Conservation (phyloP, 306 rosid genomes). For the Vigna reflexopilosa region DNA sequence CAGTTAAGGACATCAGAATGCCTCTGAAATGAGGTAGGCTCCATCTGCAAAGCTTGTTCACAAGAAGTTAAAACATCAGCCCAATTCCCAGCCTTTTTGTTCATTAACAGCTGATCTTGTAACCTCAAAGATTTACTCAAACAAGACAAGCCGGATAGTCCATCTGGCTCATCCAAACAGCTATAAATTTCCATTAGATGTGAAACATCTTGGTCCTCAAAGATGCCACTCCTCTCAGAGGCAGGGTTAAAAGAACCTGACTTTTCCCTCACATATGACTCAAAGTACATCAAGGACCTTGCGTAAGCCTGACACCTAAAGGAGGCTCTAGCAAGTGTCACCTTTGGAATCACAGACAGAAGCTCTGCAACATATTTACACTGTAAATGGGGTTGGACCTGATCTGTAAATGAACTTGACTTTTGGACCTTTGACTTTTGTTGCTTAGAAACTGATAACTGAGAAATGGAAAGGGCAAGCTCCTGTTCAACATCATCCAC, state of each 20-base stretch:
- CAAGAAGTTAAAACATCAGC: constrained; percentile 93
- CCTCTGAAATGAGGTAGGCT: constrained; percentile 87
- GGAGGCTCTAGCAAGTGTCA: constrained; percentile 90
- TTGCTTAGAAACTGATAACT: constrained; percentile 66
- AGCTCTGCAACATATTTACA: constrained; percentile 89
- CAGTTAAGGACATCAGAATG: constrained; percentile 97
- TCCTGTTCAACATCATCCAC: constrained; percentile 89
- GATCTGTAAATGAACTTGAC: constrained; percentile 56
- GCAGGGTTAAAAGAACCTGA: constrained; percentile 99
- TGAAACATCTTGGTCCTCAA: constrained; percentile 84
- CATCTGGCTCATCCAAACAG: constrained; percentile 95
- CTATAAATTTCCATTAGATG: constrained; percentile 95
- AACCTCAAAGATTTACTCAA: constrained; percentile 75
- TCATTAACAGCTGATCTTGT: constrained; percentile 89
- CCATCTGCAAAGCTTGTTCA: constrained; percentile 98
- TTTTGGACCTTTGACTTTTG: constrained; percentile 70
- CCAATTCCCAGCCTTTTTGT: constrained; percentile 95
- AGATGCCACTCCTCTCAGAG: constrained; percentile 83
- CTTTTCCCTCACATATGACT: constrained; percentile 78
- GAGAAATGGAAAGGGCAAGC: constrained; percentile 75
- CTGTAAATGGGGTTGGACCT: constrained; percentile 75
- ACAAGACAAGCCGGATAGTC: constrained; percentile 87
- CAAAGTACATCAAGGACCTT: constrained; percentile 96
- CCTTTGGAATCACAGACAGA: constrained; percentile 83
- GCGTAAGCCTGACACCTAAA: constrained; percentile 96